Percentiles rank a stretch among this genome's conserved stretches.
Conservation (phyloP, 23 red algal species). For the Gracilariopsis chorda region DNA sequence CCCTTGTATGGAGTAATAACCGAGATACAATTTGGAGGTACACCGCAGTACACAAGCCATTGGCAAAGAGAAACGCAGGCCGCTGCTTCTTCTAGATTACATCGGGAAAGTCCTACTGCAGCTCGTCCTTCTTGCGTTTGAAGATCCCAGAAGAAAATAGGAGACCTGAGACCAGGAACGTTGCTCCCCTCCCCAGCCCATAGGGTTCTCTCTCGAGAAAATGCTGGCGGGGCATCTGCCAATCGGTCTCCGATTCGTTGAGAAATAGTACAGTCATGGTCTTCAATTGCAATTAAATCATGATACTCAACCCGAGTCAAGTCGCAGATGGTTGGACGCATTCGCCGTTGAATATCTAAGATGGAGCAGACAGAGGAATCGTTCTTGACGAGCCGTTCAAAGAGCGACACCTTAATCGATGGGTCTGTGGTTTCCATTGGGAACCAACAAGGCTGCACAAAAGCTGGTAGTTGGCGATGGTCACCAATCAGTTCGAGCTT, state of each 20-base stretch:
- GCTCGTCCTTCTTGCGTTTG: conserved; percentile 37
- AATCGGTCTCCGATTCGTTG: conserved; percentile 38
- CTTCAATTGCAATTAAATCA: conserved; percentile 48
- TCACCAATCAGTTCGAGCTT: conserved; percentile 61
- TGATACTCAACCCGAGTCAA: conserved; percentile 50
- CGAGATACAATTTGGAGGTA: conserved; percentile 21
- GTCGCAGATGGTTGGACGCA: conserved; percentile 40
- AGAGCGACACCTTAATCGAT: conserved; percentile 38
- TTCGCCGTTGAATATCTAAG: conserved; percentile 36
- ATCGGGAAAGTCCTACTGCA: conserved; percentile 42
- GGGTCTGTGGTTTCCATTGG: neutral
- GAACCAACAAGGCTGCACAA: conserved; percentile 54
- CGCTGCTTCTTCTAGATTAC: conserved; percentile 34
- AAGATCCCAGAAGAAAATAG: conserved; percentile 60
- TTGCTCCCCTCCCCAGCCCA: conserved; percentile 17
- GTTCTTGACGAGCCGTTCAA: conserved; percentile 42
- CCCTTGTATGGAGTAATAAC: conserved; percentile 64
- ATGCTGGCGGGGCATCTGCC: neutral
- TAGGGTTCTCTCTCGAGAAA: neutral
- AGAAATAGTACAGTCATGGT: conserved; percentile 29
- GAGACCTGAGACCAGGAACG: conserved; percentile 29
- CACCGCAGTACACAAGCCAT: conserved; percentile 37
- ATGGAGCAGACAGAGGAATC: conserved; percentile 18
- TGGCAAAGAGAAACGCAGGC: neutral
- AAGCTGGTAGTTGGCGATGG: conserved; percentile 49